A percentile compares a stretch with the other conserved stretches of the same genome.
These are phyloP conservation scores for Rhynchospora pubera DNA, from an alignment of 176 grass and related monocot species.

Conservation along the genomic window DNA sequence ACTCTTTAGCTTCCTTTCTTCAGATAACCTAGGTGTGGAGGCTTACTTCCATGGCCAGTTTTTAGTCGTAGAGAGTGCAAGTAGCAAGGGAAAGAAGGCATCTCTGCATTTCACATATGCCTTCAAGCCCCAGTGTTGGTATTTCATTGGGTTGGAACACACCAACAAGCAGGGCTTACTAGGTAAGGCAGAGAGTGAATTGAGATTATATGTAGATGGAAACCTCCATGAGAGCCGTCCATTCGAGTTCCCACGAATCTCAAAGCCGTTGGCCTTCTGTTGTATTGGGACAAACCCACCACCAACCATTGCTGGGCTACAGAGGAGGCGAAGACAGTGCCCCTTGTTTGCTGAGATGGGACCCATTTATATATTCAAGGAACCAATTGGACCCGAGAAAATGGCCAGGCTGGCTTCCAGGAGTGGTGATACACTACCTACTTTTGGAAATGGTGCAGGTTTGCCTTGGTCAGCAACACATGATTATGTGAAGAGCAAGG, in stretches of 20 bases:
- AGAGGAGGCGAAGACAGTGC: constrained; percentile 71
- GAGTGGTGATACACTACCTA: constrained; percentile 74
- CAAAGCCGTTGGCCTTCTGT: constrained; percentile 80
- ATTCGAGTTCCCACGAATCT: constrained; percentile 94
- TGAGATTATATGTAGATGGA: constrained; percentile 82
- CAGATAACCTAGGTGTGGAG: constrained; percentile 85
- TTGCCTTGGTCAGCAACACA: constrained; percentile 73
- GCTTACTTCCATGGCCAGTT: constrained; percentile 99
- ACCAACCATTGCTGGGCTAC: constrained; percentile 88
- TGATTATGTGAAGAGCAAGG: constrained; percentile 49
- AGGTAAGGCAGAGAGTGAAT: constrained; percentile 88
- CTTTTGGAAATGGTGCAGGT: constrained; percentile 91
- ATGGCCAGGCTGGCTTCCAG: constrained; percentile 57
- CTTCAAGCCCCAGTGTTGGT: constrained; percentile 88
- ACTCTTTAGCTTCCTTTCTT: constrained; percentile 89
- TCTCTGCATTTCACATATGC: constrained; percentile 93
- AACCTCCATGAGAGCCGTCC: constrained; percentile 68
- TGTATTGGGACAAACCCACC: constrained; percentile 97
- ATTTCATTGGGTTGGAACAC: constrained; percentile 92
- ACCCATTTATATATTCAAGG: constrained; percentile 93
- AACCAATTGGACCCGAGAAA: constrained; percentile 78
- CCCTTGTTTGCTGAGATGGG: constrained; percentile 98
- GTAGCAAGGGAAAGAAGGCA: constrained; percentile 82
- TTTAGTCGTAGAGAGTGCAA: constrained; percentile 73
- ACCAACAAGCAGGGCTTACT: constrained; percentile 78